phyloP scores from a whole-genome alignment of 164 flowering plant species.

The Chimonanthus praecox region DNA sequence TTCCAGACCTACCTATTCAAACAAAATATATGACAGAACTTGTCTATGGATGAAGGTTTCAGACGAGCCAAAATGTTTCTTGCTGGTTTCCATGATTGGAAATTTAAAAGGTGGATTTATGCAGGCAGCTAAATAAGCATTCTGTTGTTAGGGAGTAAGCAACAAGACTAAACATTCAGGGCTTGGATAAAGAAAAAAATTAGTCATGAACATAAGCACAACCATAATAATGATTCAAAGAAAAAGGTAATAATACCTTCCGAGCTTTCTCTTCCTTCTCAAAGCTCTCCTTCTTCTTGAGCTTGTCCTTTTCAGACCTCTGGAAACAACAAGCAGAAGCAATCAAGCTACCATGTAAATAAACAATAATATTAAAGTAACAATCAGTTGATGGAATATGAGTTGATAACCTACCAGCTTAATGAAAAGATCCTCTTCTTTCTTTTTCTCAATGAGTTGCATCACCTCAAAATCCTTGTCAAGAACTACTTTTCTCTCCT shows the following conservation, averaged over 20 bases:
- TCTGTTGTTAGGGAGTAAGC: no score
- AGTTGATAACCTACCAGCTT: conserved; percentile 19
- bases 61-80: no score
- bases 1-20: neutral
- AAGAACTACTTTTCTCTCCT: conserved; percentile 25
- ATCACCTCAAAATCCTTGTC: conserved; percentile 33
- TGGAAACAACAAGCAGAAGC: conserved; percentile 8
- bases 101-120: no score
- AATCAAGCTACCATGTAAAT: neutral
- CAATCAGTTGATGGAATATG: neutral
- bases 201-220: neutral
- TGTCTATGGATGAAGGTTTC: no score
- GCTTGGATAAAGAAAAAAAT: neutral
- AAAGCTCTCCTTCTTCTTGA: conserved; percentile 23
- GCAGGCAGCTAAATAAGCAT: no score
- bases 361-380: neutral
- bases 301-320: conserved; percentile 31
- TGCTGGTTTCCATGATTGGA: no score
- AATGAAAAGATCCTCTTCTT: conserved; percentile 14
- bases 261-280: conserved; percentile 32
- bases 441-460: conserved; percentile 30
- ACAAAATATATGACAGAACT: neutral
- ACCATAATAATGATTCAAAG: neutral
- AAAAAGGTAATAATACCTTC: conserved; percentile 15
- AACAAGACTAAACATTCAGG: no score